phyloP scores from a whole-genome alignment of 148 eudicot genomes.

The Vaccinium corymbosum region DNA sequence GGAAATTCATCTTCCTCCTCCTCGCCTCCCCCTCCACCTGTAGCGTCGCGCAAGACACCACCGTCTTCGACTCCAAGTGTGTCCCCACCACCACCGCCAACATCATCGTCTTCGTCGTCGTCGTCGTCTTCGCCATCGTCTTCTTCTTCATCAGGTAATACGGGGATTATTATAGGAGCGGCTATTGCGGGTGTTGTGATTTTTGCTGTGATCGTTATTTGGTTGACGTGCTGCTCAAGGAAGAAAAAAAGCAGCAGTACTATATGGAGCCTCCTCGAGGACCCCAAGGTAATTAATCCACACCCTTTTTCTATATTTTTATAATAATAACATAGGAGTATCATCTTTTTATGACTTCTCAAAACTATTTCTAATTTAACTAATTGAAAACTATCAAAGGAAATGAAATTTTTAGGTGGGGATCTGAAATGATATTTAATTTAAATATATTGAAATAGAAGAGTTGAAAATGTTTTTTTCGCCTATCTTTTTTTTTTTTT shows the following conservation, averaged over 20 bases:
- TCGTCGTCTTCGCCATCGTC: constrained; percentile 13
- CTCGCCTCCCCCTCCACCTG: background rate
- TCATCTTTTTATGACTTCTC: too few relatives aligned
- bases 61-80: background rate
- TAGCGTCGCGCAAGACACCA: background rate
- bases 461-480: too few relatives aligned
- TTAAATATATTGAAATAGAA: too few relatives aligned
- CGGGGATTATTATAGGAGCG: constrained; percentile 24
- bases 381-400: too few relatives aligned
- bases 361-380: too few relatives aligned
- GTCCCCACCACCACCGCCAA: background rate
- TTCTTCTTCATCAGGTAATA: constrained; percentile 7
- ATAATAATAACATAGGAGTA: too few relatives aligned
- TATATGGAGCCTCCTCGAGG: constrained; percentile 23
- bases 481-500: too few relatives aligned
- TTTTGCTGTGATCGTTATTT: constrained; percentile 21
- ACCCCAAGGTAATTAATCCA: constrained; percentile 32
- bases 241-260: constrained; percentile 28
- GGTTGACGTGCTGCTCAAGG: constrained; percentile 11
- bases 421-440: too few relatives aligned
- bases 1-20: background rate
- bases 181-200: constrained; percentile 20
- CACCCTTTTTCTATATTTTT: too few relatives aligned
- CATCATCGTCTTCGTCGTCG: background rate
- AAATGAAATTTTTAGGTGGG: too few relatives aligned